Percentiles rank a stretch among this genome's conserved stretches.
These are phyloP conservation scores for Hagleromyces aurorensis DNA, from an alignment of 805 yeast species.

Conservation along the genomic window DNA sequence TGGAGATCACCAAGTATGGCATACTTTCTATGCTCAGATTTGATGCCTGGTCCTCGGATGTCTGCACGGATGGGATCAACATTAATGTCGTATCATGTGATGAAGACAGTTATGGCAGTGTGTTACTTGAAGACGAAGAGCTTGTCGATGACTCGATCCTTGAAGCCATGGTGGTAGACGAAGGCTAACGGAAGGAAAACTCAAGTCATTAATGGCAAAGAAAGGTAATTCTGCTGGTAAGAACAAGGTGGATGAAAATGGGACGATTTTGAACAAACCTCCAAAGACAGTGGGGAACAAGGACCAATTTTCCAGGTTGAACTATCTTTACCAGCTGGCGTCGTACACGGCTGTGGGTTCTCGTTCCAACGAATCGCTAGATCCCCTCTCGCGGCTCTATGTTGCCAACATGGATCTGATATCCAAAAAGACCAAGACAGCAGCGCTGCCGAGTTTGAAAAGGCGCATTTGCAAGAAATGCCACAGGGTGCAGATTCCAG, in stretches of 20 bases:
- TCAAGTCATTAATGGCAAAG: constrained; percentile 2
- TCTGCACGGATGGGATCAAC: constrained; percentile 2
- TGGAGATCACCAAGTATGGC: constrained; percentile 12
- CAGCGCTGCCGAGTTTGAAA: constrained; percentile 57
- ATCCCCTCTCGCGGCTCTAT: constrained; percentile 47
- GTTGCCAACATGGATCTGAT: constrained; percentile 49
- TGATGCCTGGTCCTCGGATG: constrained; percentile 8
- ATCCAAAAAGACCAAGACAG: constrained; percentile 58
- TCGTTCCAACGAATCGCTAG: constrained; percentile 2
- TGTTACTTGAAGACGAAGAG: no score
- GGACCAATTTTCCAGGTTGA: constrained; percentile 53
- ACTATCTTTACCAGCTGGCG: constrained; percentile 53
- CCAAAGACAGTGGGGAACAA: constrained; percentile 42
- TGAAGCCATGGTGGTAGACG: no score
- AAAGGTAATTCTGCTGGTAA: constrained; percentile 1
- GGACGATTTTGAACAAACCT: constrained; percentile 13
- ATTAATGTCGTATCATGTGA: no score
- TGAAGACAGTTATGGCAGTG: no score
- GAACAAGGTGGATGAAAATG: constrained; percentile 14
- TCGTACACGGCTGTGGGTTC: constrained; percentile 30
- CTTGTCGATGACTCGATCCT: no score
- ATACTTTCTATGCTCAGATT: constrained; percentile 13
- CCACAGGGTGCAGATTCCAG: constrained; percentile 42
- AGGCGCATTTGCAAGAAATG: constrained; percentile 66
- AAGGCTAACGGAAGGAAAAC: no score